Evolutionary conservation across 2,329 filamentous ascomycete species (phyloP), one percentile per base, ranked within the genome.

Genomic region (Plenodomus tracheiphilus): DNA sequence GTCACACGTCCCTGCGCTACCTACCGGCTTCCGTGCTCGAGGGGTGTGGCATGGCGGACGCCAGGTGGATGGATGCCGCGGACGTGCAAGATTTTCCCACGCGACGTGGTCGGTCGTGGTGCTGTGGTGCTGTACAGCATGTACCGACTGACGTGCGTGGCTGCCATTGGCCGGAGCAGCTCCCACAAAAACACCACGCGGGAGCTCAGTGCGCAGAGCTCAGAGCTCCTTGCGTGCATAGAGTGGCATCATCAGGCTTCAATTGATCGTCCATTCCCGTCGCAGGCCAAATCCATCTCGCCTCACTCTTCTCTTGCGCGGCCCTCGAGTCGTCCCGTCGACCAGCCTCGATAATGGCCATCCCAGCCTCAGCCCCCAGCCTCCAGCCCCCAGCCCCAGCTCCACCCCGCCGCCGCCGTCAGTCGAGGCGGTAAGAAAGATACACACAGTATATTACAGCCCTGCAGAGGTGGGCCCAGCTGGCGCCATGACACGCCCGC

Each of bases 131-230:
- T n/a, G n/a, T n/a, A n/a, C n/a, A n/a, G n/a, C n/a, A n/a, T n/a
- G n/a, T n/a, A n/a, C n/a, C n/a, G n/a, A 50, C 52, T 57, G 53
- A 59, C 56, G 56, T 59, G 56, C 56, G 32, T 39, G 41, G 45
- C 43, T 28, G 52, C 47, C 36, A 59, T 59, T 59, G 54, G 56
- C 28, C 11, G 6, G 28, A 32, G 28, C 28, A n/a, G n/a, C n/a
- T n/a, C n/a, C n/a, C n/a, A n/a, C n/a, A n/a, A n/a, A n/a, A n/a
- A n/a, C n/a, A n/a, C n/a, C n/a, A n/a, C n/a, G n/a, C n/a, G n/a
- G n/a, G n/a, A n/a, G n/a, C n/a, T n/a, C n/a, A n/a, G n/a, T n/a
- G n/a, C n/a, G n/a, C n/a, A n/a, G n/a, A n/a, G n/a, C n/a, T n/a
- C n/a, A n/a, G n/a, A n/a, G n/a, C 44, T 49, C 44, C 41, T 49